Base-by-base conservation (phyloP, 306 rosid genomes). In the Trichosanthes cucumerina region DNA sequence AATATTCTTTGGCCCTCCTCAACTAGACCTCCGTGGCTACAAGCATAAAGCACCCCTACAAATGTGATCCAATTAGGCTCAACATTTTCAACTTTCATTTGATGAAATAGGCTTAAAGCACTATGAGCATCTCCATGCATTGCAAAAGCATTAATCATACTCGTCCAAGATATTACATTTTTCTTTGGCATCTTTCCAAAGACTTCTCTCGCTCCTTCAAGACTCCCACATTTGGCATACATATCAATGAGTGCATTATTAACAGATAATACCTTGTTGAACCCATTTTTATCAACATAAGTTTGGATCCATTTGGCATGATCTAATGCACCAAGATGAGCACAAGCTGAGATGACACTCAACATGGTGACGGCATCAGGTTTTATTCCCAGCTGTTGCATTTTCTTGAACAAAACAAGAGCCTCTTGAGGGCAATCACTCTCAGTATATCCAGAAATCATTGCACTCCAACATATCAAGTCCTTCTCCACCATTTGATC, bases 31-130 rank as follows among this genome's bases (percentile, higher is more conserved):
- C 87, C 92, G 79, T 94, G 98, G 82, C 97, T 85, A 66, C 98
- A 94, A 31, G 98, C 98, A 86, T 90, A 91, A 36, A 94, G 97
- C 62, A 90, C 87, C n/a, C 95, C 92, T 7, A 94, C 87, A 75
- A 94, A 94, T 59, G 98, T 94, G 79, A 94, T 82, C 78, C 85
- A 84, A 72, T 94, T 91, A 79, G 97, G 97, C 65, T 82, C 86
- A 75, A 85, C 60, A 31, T 89, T 82, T 73, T 82, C 83, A 62
- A 75, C 85, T 70, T 83, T 85, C 96, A 94, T 94, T 81, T 83
- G 87, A 75, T 79, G 78, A 83, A 92, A 94, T 72, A 87, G 82
- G 31, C 70, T 77, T 52, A 92, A 44, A 34, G 96, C 95, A 82
- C 79, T 81, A 24, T 46, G 56, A 15, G 91, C 96, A 82, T 92